Conservation (phyloP, 371 early-diverging fungal genomes). For the Mortierella sp. region DNA sequence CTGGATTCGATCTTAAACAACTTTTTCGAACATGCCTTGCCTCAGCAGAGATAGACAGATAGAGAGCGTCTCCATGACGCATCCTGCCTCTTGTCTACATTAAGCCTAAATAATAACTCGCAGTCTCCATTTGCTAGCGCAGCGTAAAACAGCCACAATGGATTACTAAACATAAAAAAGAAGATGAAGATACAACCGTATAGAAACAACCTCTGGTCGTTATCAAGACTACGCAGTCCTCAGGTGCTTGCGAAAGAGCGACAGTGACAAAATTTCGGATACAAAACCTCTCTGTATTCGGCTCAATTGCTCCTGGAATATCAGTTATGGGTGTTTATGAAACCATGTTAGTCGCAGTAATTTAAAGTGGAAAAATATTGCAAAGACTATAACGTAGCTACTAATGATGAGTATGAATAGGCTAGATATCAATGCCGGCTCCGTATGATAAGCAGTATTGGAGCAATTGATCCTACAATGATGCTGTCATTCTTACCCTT, state of each 20-base stretch:
- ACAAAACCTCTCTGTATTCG: background rate
- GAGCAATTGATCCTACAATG: background rate
- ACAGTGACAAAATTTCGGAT: background rate
- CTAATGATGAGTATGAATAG: background rate
- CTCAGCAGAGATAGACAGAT: background rate
- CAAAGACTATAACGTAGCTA: background rate
- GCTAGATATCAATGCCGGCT: background rate
- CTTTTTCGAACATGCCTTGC: background rate
- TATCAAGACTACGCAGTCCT: constrained; percentile 1
- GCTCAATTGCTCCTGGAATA: background rate
- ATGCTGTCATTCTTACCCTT: background rate
- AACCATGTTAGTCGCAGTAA: background rate
- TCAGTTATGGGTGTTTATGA: background rate
- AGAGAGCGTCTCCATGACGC: background rate
- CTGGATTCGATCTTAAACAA: background rate
- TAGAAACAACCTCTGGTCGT: background rate
- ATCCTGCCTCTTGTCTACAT: background rate
- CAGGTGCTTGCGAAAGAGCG: background rate
- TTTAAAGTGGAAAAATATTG: background rate
- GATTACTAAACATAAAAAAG: background rate
- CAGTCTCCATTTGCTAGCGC: no score
- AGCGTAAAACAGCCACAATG: background rate
- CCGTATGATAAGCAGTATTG: background rate
- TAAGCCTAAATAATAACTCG: background rate
- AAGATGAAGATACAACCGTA: background rate